Conservation (phyloP, 805 yeast species). For the Saccharomycopsis guyanensis region DNA sequence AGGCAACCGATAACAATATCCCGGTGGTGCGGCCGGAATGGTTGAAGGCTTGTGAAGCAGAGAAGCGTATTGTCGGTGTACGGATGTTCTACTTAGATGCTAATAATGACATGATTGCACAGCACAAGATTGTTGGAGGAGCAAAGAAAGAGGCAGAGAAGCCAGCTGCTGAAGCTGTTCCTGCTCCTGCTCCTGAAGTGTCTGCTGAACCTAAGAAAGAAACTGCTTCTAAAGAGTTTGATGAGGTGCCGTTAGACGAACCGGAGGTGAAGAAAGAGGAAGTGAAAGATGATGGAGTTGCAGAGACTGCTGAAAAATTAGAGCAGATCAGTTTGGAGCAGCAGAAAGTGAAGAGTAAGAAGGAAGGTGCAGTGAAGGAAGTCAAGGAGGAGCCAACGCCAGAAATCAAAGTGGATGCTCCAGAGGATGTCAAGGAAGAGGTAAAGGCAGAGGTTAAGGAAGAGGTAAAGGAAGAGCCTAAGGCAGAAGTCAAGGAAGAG, state of each 20-base stretch:
- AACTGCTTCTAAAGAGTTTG: constrained; percentile 5
- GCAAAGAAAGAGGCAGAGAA: not conserved
- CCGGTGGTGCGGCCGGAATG: constrained; percentile 96
- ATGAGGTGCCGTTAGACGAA: constrained; percentile 17
- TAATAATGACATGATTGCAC: constrained; percentile 7
- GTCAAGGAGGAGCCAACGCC: constrained; percentile 12
- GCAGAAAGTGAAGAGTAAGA: not conserved
- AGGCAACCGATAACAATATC: constrained; percentile 78
- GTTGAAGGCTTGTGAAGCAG: constrained; percentile 94
- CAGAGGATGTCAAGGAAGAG: constrained; percentile 1
- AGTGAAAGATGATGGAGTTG: constrained; percentile 12
- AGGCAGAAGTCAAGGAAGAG: constrained; percentile 13
- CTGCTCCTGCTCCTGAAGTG: not conserved
- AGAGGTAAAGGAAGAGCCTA: constrained; percentile 13
- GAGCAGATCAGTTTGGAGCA: not conserved
- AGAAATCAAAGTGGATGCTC: not conserved
- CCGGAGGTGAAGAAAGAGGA: no score
- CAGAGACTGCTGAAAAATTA: constrained; percentile 13
- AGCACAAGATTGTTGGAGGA: constrained; percentile 11
- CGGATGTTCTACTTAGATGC: constrained; percentile 57
- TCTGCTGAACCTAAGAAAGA: constrained; percentile 2
- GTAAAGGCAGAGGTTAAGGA: constrained; percentile 3
- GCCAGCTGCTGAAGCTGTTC: constrained; percentile 13
- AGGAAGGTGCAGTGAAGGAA: constrained; percentile 9
- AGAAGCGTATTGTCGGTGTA: constrained; percentile 87